Percentiles rank a stretch among this genome's conserved stretches.
phyloP scores from a whole-genome alignment of 345 rosid genomes.

The Populus simonii region DNA sequence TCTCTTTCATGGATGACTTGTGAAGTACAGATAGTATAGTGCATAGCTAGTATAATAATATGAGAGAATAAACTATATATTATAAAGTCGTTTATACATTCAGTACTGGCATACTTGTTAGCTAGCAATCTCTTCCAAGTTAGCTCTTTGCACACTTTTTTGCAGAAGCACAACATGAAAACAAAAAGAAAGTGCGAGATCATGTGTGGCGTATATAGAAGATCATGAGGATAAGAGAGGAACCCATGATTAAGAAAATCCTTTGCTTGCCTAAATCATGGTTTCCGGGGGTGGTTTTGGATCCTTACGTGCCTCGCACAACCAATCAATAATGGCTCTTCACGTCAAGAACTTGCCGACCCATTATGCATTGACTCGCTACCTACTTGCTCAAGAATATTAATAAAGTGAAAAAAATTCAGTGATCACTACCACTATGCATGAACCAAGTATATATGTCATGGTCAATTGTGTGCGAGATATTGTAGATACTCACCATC shows the following conservation, averaged over 20 bases:
- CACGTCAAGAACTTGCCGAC: constrained; percentile 33
- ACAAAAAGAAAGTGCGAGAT: background rate
- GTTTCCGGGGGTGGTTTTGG: constrained; percentile 4
- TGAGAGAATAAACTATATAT: background rate
- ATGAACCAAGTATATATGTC: background rate
- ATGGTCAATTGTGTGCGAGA: background rate
- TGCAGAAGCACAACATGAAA: background rate
- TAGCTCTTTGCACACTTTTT: constrained; percentile 4
- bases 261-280: constrained; percentile 18
- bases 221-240: background rate
- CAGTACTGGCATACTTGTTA: background rate
- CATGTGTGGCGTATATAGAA: background rate
- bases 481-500: background rate
- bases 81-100: constrained; percentile 8
- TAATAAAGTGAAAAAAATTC: background rate
- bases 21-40: constrained; percentile 10
- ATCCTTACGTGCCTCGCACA: constrained; percentile 34
- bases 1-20: constrained; percentile 30
- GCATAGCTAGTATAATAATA: background rate
- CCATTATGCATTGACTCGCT: constrained; percentile 14
- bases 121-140: constrained; percentile 9
- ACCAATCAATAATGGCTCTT: constrained; percentile 9
- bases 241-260: constrained; percentile 18
- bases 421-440: background rate
- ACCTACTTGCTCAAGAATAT: background rate